Evolutionary conservation across 2,329 filamentous ascomycete genomes (phyloP), one percentile per base, ranked within the genome.

Genomic region (Aureobasidium namibiae): DNA sequence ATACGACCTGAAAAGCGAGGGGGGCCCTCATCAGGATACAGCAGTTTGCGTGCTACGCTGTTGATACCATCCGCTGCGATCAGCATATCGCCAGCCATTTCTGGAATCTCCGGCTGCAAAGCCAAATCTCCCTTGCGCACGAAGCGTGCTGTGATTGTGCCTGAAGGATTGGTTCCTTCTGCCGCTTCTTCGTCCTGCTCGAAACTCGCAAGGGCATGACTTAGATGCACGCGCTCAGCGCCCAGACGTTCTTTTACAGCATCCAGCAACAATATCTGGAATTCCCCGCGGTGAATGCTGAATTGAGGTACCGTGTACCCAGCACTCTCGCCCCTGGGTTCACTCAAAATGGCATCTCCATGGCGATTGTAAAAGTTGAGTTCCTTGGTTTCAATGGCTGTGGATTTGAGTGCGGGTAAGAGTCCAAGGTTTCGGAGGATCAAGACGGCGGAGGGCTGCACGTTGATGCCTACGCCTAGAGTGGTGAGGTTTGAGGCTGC

Each of bases 51-150:
- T 18, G 70, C 74, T 1, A 72, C 73, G 45, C 74, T 76, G 62
- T 77, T 77, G 66, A 78, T 77, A 6, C 76, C 75, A 60, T 78
- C 75, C 3, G 73, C 73, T 7, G 74, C 75, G 56, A 78, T 67
- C 21, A 76, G 64, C 0, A 75, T 38, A 46, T 73, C 68, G 5
- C 70, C 70, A 1, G 65, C 67, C 38, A 70, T 69, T 33, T 64
- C 65, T 0, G 71, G 67, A 3, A 69, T 62, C 1, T 67, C 66
- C 1, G 70, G 67, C 1, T 69, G 64, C 3, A 63, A 36, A 7
- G 60, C 62, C n/a, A 56, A 59, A 23, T 65, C 65, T 29, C 67
- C 67, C 53, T 63, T 64, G 56, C 67, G 67, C 10, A 67, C 66
- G 58, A 76, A 76, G 1, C 66, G 63, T 1, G 74, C 74, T 18